Base-by-base conservation (phyloP, 179 eudicot species). In the Camellia oleifera region DNA sequence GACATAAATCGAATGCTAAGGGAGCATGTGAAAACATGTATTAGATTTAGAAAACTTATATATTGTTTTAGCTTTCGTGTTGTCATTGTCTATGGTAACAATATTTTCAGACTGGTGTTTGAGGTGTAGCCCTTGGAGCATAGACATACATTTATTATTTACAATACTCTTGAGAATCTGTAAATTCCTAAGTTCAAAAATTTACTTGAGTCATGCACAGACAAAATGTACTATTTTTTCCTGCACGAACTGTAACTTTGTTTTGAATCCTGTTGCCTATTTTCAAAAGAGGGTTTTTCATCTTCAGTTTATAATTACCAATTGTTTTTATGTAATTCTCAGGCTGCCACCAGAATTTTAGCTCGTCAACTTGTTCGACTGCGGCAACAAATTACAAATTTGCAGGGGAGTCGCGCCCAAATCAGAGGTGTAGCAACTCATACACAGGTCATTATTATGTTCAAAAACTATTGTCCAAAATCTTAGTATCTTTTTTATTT, bases 331-430 rank as follows among this genome's bases (percentile, higher is more conserved):
- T 7, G 18, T 57, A n/a, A 65, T 78, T 26, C 58, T 48, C 81
- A 95, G 99, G 98, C 94, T 69, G 99, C 99, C 69, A 95, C 99
- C 54, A 91, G 85, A 83, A 95, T 93, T 77, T 91, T 95, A 81
- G 99, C 99, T 60, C 99, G 96, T 72, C 98, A 96, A 84, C 86
- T 96, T 74, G 91, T 96, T 60, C 85, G 98, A 78, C 92, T 96
- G 61, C 83, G 99, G 81, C 91, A 96, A 81, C 98, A 96, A 86
- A 92, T 94, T 52, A 82, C 91, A 72, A 94, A 94, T 82, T 87
- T 96, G 89, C 99, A 96, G 84, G 95, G 92, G 26, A 96, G 99
- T 77, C 93, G 99, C 45, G 99, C 99, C 56, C 99, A 96, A 84
- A 90, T 96, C 83, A 88, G 99, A 86, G 99, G 99, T 69, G 90